These are phyloP conservation scores for Plasmodium relictum DNA, from an alignment of 169 alveolate genomes.

Conservation along the genomic window DNA sequence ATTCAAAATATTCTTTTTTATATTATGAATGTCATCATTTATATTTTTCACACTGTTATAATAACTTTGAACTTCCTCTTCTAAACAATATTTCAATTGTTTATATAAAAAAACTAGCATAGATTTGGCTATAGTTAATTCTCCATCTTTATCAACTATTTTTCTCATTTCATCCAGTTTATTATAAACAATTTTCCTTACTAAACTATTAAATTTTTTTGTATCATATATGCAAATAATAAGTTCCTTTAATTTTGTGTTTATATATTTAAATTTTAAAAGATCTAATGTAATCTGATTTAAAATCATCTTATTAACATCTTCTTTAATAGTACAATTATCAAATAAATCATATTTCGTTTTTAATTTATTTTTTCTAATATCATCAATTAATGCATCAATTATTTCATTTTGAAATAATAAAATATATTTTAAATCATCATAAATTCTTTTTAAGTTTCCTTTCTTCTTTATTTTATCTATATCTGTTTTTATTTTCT, in stretches of 20 bases:
- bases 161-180: constrained; percentile 56
- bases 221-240: constrained; percentile 73
- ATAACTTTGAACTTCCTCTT: constrained; percentile 46
- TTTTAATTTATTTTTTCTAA: constrained; percentile 59
- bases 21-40: constrained; percentile 62
- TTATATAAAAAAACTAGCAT: constrained; percentile 62
- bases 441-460: constrained; percentile 60
- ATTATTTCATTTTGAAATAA: constrained; percentile 69
- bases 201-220: constrained; percentile 60
- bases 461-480: constrained; percentile 67
- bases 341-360: constrained; percentile 56
- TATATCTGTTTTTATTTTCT: constrained; percentile 63
- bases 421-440: constrained; percentile 71
- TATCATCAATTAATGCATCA: constrained; percentile 58
- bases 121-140: constrained; percentile 57
- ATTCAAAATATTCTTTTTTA: constrained; percentile 48
- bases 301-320: constrained; percentile 49
- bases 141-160: constrained; percentile 50
- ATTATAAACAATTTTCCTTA: constrained; percentile 43
- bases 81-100: constrained; percentile 59
- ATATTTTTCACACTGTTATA: constrained; percentile 30
- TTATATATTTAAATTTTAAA: constrained; percentile 65
- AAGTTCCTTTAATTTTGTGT: constrained; percentile 63
- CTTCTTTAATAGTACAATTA: constrained; percentile 61
- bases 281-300: constrained; percentile 68